Conservation (phyloP, 2,329 filamentous ascomycete species). For the Exophiala lecanii-corni region DNA sequence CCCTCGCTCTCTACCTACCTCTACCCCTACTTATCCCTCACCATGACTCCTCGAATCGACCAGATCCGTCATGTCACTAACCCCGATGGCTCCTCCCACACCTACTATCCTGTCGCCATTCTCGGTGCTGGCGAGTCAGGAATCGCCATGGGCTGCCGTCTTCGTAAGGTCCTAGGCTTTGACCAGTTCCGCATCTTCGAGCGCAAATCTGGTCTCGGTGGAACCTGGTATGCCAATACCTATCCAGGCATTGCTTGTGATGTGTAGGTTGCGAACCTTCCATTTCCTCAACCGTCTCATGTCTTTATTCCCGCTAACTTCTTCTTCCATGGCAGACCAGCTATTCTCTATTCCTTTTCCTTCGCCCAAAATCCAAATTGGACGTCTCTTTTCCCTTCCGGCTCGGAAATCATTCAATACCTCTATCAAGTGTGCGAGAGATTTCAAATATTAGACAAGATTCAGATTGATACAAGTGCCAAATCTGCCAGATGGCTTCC, state of each 20-base stretch:
- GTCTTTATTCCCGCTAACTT: background rate
- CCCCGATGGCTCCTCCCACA: conserved; percentile 36
- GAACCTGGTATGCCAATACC: conserved; percentile 61
- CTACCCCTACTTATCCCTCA: background rate
- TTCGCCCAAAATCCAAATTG: conserved; percentile 51
- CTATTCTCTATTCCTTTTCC: conserved; percentile 53
- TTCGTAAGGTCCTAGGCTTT: conserved; percentile 55
- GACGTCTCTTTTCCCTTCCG: conserved; percentile 46
- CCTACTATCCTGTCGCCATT: conserved; percentile 49
- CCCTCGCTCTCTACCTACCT: background rate
- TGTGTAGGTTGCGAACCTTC: conserved; percentile 34
- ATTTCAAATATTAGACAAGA: conserved; percentile 51
- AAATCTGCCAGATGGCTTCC: conserved; percentile 49
- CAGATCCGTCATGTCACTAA: conserved; percentile 38
- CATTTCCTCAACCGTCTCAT: background rate
- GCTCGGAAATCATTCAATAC: conserved; percentile 49
- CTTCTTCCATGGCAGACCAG: conserved; percentile 40
- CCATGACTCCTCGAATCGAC: conserved; percentile 30
- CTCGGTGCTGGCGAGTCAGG: conserved; percentile 61
- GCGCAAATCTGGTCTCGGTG: conserved; percentile 53
- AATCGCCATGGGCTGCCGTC: conserved; percentile 56
- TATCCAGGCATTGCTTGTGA: conserved; percentile 59
- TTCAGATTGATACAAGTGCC: conserved; percentile 56
- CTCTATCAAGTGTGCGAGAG: conserved; percentile 50
- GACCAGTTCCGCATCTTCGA: conserved; percentile 60